Evolutionary conservation across 2,329 filamentous ascomycete species (phyloP).

Genomic region (Sclerotinia sclerotiorum): DNA sequence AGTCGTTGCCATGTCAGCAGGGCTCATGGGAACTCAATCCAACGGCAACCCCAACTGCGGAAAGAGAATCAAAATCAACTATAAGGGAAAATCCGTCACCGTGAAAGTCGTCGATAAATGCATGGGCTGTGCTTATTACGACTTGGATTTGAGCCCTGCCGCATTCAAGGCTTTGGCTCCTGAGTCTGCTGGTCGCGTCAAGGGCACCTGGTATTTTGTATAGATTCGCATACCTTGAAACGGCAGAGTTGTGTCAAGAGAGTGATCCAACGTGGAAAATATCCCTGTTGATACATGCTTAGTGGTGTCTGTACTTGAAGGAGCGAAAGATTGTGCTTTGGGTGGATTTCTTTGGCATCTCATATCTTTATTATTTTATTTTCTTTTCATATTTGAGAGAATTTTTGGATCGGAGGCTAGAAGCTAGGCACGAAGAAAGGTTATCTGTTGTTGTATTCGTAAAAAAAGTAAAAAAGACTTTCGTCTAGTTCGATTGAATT

Average conservation of each 20-base stretch:
- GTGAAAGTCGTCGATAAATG: slow-evolving; percentile 74
- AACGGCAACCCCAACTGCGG: slow-evolving; percentile 72
- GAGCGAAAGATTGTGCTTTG: background rate
- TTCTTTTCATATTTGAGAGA: background rate
- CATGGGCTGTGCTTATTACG: slow-evolving; percentile 58
- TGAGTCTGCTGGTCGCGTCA: slow-evolving; percentile 46
- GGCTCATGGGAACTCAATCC: slow-evolving; percentile 61
- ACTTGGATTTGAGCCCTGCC: slow-evolving; percentile 61
- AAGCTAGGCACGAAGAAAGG: background rate
- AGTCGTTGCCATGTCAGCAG: slow-evolving; percentile 67
- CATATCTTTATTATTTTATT: slow-evolving; percentile 1
- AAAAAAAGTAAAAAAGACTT: background rate
- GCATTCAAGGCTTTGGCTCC: slow-evolving; percentile 55
- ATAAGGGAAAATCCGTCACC: slow-evolving; percentile 56
- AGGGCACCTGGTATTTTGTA: slow-evolving; percentile 49
- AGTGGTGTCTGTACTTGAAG: background rate
- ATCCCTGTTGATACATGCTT: background rate
- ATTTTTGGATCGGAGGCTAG: background rate
- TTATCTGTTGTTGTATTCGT: background rate
- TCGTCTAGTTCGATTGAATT: background rate
- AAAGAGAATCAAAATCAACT: slow-evolving; percentile 64
- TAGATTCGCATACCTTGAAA: background rate
- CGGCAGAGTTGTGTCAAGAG: background rate
- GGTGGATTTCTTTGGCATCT: background rate
- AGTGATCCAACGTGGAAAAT: background rate